A percentile compares a stretch with the other conserved stretches of the same genome.
Evolutionary conservation across 1,284 basidiomycete genomes (phyloP).

Genomic region (Irpex lacteus): DNA sequence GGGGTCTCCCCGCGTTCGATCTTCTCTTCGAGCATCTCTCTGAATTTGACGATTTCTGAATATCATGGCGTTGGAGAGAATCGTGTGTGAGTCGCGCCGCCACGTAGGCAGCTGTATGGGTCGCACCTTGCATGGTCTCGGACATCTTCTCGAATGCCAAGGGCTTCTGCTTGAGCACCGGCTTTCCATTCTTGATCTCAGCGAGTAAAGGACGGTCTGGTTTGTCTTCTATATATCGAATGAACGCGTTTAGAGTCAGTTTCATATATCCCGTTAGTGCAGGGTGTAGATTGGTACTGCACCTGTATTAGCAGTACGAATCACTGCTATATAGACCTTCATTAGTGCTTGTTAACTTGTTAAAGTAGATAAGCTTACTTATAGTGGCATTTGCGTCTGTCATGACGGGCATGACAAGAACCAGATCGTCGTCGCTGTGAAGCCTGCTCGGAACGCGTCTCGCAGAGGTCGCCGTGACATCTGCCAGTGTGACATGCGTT

Average conservation of each 20-base stretch:
- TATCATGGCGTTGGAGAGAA: neutral
- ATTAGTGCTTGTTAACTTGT: neutral
- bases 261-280: neutral
- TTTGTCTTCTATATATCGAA: slow-evolving; percentile 24
- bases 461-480: slow-evolving; percentile 5
- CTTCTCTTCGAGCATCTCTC: slow-evolving; percentile 60
- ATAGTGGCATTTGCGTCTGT: slow-evolving; percentile 22
- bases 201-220: slow-evolving; percentile 41
- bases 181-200: slow-evolving; percentile 75
- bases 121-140: slow-evolving; percentile 78
- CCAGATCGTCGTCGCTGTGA: slow-evolving; percentile 13
- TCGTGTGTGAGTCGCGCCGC: neutral
- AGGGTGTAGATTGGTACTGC: neutral
- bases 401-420: slow-evolving; percentile 22
- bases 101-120: slow-evolving; percentile 6
- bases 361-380: slow-evolving; percentile 8
- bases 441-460: slow-evolving; percentile 4
- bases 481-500: slow-evolving; percentile 7
- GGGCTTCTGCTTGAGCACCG: slow-evolving; percentile 76
- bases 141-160: slow-evolving; percentile 74
- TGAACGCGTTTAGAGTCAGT: neutral
- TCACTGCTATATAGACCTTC: slow-evolving; percentile 3
- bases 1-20: slow-evolving; percentile 43
- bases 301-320: slow-evolving; percentile 7
- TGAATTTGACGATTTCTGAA: slow-evolving; percentile 70